Percentiles rank a stretch among this genome's conserved stretches.
Evolutionary conservation across 1,284 basidiomycete genomes (phyloP).

Genomic region (Cryptococcus maquisensis): DNA sequence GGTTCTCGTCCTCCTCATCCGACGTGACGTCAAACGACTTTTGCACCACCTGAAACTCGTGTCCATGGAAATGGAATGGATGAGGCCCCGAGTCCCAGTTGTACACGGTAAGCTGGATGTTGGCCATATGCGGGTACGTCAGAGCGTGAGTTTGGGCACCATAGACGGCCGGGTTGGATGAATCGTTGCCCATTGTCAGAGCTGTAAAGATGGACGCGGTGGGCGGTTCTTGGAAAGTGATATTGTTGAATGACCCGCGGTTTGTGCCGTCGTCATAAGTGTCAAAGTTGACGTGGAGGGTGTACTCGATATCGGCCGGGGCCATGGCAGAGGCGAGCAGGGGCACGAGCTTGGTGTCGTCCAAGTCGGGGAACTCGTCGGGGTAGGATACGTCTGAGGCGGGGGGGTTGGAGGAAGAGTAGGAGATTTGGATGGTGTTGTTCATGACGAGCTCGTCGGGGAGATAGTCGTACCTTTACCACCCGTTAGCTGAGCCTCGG

Average conservation of each 20-base stretch:
- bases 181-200: slow-evolving; percentile 69
- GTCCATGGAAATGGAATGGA: slow-evolving; percentile 54
- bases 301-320: slow-evolving; percentile 41
- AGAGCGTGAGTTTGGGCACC: slow-evolving; percentile 65
- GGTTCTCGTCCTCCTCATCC: slow-evolving; percentile 71
- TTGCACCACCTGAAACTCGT: slow-evolving; percentile 73
- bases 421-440: slow-evolving; percentile 68
- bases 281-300: slow-evolving; percentile 42
- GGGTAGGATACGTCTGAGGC: slow-evolving; percentile 12
- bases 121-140: slow-evolving; percentile 67
- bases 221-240: slow-evolving; percentile 51
- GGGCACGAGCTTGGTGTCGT: slow-evolving; percentile 51
- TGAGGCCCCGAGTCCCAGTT: slow-evolving; percentile 62
- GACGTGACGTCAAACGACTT: slow-evolving; percentile 71
- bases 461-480: slow-evolving; percentile 72
- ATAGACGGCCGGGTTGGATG: slow-evolving; percentile 64
- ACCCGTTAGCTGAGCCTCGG: neutral
- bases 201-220: slow-evolving; percentile 71
- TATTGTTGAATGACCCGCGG: slow-evolving; percentile 49
- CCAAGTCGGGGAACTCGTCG: slow-evolving; percentile 37
- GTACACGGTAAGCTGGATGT: slow-evolving; percentile 73
- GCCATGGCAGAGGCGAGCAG: slow-evolving; percentile 38
- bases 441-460: slow-evolving; percentile 70
- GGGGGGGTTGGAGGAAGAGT: slow-evolving; percentile 51
- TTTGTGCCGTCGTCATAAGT: slow-evolving; percentile 50